phyloP scores from a whole-genome alignment of 805 yeast genomes.

The Candida xiaguanensis region DNA sequence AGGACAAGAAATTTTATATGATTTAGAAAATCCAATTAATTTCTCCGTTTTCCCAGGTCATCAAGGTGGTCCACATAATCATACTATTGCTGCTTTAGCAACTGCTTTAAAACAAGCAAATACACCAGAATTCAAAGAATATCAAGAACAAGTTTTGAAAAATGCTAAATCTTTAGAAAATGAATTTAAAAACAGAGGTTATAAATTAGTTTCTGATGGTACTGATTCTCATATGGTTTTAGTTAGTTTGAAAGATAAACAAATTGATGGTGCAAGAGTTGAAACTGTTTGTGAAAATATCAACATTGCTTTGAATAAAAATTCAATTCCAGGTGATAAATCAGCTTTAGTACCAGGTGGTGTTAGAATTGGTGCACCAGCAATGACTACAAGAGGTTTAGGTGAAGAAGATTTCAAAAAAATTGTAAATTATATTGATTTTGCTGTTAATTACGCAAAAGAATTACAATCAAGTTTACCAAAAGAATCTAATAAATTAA shows the following conservation, averaged over 20 bases:
- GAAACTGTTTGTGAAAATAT: conserved; percentile 85
- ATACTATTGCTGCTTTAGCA: conserved; percentile 93
- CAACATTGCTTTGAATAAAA: conserved; percentile 93
- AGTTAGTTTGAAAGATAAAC: conserved; percentile 72
- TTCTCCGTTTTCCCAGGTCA: conserved; percentile 99
- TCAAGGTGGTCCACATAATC: conserved; percentile 99
- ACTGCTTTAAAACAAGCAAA: conserved; percentile 91
- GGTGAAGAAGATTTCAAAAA: conserved; percentile 70
- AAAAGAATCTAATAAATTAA: conserved; percentile 88
- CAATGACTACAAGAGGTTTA: conserved; percentile 97
- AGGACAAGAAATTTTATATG: conserved; percentile 82
- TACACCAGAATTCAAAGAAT: conserved; percentile 81
- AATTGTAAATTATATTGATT: conserved; percentile 77
- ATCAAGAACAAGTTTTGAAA: conserved; percentile 77
- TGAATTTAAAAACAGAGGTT: conserved; percentile 62
- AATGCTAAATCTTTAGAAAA: conserved; percentile 78
- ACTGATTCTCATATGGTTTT: conserved; percentile 93
- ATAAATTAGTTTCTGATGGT: conserved; percentile 83
- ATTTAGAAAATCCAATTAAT: conserved; percentile 87
- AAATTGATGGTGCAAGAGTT: conserved; percentile 93
- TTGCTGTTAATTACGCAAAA: conserved; percentile 75
- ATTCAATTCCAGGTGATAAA: conserved; percentile 94
- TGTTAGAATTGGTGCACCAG: conserved; percentile 95
- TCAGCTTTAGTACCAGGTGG: conserved; percentile 97
- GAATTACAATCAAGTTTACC: conserved; percentile 77